Conservation (phyloP, 2,329 filamentous ascomycete genomes). For the Diaporthe humulicola region DNA sequence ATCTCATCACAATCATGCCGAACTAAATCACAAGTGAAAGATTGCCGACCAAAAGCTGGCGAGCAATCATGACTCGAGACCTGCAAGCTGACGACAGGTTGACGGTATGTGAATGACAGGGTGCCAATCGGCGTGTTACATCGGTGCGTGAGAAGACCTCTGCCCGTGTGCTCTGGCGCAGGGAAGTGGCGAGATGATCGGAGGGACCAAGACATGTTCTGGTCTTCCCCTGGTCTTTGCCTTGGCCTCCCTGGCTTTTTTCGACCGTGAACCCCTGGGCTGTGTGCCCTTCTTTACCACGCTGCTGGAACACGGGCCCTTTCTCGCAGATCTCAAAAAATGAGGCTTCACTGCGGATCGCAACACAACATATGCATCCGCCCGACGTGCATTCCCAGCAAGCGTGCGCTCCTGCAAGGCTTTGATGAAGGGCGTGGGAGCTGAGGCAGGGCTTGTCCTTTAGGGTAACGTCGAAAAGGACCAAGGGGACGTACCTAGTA, state of each 20-base stretch:
- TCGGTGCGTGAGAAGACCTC: constrained; percentile 25
- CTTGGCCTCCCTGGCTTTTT: background rate
- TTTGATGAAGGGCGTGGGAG: background rate
- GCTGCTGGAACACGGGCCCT: constrained; percentile 3
- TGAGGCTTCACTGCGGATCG: constrained; percentile 8
- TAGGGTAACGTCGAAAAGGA: background rate
- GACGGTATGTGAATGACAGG: constrained; percentile 1
- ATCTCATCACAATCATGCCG: constrained; percentile 16
- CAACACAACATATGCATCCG: background rate
- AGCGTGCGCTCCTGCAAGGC: background rate
- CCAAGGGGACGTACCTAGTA: background rate
- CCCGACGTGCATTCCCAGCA: background rate
- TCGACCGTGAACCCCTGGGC: background rate
- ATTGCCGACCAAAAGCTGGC: background rate
- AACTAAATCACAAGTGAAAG: background rate
- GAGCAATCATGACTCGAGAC: constrained; percentile 6
- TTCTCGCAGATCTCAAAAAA: background rate
- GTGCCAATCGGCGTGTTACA: constrained; percentile 21
- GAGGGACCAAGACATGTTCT: constrained; percentile 9
- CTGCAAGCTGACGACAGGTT: constrained; percentile 26
- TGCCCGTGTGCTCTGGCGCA: background rate
- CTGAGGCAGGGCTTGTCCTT: background rate
- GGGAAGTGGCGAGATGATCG: constrained; percentile 23
- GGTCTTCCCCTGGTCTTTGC: background rate
- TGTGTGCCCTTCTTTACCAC: constrained; percentile 7